Evolutionary conservation across 1,139 yeast genomes (phyloP).

Genomic region (Lodderomyces elongisporus): DNA sequence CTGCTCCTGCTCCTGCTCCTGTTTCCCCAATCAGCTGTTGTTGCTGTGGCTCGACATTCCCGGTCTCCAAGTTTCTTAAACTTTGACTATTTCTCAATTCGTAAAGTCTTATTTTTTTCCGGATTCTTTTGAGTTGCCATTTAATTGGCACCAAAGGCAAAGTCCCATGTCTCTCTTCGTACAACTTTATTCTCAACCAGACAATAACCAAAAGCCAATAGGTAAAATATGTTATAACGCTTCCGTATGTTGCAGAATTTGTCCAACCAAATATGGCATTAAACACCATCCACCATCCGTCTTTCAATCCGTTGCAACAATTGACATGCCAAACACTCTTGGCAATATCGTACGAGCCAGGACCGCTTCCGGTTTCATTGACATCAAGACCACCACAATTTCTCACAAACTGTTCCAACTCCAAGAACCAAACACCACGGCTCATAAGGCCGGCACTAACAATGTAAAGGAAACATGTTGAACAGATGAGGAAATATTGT

Average conservation of each 20-base stretch:
- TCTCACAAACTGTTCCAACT: constrained; percentile 61
- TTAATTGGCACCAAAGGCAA: constrained; percentile 55
- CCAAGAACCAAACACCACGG: constrained; percentile 85
- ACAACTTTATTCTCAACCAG: constrained; percentile 46
- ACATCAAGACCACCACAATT: constrained; percentile 80
- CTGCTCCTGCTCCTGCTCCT: too few relatives aligned
- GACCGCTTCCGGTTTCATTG: constrained; percentile 86
- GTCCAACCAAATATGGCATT: constrained; percentile 96
- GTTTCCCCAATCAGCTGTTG: too few relatives aligned
- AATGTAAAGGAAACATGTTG: constrained; percentile 40
- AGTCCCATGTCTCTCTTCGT: constrained; percentile 60
- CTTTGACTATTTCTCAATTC: constrained; percentile 13
- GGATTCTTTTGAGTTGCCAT: constrained; percentile 55
- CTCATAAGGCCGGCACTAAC: constrained; percentile 44
- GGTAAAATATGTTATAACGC: constrained; percentile 67
- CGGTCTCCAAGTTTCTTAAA: constrained; percentile 2
- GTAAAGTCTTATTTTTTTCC: constrained; percentile 39
- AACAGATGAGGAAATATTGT: constrained; percentile 36
- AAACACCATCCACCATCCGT: constrained; percentile 90
- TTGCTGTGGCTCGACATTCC: too few relatives aligned
- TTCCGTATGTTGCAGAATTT: constrained; percentile 90
- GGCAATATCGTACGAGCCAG: constrained; percentile 85
- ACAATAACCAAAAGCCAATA: constrained; percentile 70
- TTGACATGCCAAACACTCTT: constrained; percentile 92
- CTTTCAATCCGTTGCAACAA: constrained; percentile 88